Evolutionary conservation across 495 filamentous ascomycete species (phyloP).

Genomic region (Hypoxylon rickii): DNA sequence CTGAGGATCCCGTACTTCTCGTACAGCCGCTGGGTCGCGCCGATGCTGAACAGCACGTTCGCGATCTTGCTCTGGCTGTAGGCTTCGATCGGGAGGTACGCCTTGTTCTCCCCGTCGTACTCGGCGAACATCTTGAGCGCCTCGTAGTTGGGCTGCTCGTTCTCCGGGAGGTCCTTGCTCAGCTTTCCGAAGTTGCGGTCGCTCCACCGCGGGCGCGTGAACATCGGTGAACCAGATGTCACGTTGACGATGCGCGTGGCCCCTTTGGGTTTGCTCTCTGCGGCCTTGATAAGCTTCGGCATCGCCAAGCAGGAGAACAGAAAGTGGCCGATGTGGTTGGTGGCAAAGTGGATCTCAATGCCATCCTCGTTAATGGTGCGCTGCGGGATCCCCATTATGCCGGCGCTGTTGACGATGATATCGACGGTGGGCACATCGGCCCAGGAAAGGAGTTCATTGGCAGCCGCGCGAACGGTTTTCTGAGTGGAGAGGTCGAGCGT

Average conservation of each 20-base stretch:
- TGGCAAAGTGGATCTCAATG: constrained; percentile 61
- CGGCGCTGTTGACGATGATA: constrained; percentile 55
- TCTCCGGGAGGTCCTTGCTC: constrained; percentile 45
- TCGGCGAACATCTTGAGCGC: constrained; percentile 39
- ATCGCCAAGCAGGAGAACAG: constrained; percentile 56
- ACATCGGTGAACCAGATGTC: constrained; percentile 38
- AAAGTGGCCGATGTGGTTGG: constrained; percentile 63
- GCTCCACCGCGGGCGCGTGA: constrained; percentile 44
- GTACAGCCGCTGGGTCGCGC: constrained; percentile 42
- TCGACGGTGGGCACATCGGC: constrained; percentile 45
- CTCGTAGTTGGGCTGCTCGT: constrained; percentile 44
- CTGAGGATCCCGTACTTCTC: constrained; percentile 39
- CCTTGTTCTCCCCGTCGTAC: constrained; percentile 30
- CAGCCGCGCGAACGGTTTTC: constrained; percentile 48
- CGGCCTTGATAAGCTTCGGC: constrained; percentile 49
- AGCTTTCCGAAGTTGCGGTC: constrained; percentile 49
- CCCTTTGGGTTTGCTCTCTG: constrained; percentile 41
- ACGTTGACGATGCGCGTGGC: constrained; percentile 52
- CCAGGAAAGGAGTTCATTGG: constrained; percentile 45
- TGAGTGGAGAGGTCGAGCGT: constrained; percentile 51
- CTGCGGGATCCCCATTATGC: constrained; percentile 42
- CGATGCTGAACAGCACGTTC: constrained; percentile 55
- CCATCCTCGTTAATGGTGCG: constrained; percentile 41
- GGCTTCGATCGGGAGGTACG: constrained; percentile 49
- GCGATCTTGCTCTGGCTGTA: constrained; percentile 60